A percentile compares a stretch with the other conserved stretches of the same genome.
Conservation (phyloP, 75 land plant species). For the Picea glauca region DNA sequence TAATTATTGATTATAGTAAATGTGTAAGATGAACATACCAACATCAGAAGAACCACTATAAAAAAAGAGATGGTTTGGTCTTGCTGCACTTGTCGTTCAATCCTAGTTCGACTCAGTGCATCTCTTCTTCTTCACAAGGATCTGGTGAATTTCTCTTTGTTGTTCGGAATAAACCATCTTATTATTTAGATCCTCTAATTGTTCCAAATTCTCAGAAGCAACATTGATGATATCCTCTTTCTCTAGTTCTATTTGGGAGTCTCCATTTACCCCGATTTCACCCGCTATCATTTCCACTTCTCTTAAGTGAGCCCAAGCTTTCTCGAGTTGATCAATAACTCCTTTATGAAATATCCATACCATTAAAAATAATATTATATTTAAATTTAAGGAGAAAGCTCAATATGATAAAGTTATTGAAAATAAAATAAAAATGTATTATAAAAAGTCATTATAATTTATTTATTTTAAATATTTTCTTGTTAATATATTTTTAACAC, state of each 20-base stretch:
- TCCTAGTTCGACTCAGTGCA: no score
- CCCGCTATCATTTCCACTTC: slow-evolving; percentile 3
- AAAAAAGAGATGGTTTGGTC: no score
- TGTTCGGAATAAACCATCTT: not conserved
- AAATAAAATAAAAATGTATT: no score
- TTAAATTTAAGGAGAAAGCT: no score
- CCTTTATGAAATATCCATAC: not conserved
- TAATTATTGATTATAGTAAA: no score
- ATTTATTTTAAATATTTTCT: no score
- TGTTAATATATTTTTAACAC: no score
- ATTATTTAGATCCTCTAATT: slow-evolving; percentile 5
- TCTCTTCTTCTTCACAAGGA: not conserved
- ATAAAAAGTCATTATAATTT: no score
- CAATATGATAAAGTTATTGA: no score
- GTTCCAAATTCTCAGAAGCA: slow-evolving; percentile 7
- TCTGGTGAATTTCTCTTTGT: not conserved
- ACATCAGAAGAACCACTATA: no score
- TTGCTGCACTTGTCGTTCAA: not conserved
- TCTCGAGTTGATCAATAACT: not conserved
- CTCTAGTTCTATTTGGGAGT: slow-evolving; percentile 7
- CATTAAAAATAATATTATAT: no score
- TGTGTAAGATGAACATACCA: not conserved
- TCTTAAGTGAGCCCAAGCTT: slow-evolving; percentile 4
- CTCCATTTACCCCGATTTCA: not conserved
- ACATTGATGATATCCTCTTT: slow-evolving; percentile 3